These are phyloP conservation scores for Boletellus ananas DNA, from an alignment of 768 basidiomycete species.

Conservation along the genomic window DNA sequence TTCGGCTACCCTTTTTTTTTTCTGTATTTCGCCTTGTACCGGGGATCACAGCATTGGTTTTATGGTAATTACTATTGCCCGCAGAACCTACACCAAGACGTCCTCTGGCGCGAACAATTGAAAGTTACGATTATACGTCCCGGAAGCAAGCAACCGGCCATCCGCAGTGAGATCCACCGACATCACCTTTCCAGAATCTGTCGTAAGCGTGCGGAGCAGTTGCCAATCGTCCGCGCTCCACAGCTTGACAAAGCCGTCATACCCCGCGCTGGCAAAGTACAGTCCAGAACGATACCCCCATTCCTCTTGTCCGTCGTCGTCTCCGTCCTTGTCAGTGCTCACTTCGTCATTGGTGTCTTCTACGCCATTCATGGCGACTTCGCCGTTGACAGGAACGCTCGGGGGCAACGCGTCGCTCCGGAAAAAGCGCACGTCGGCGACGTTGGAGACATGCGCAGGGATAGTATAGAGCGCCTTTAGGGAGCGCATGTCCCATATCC, in stretches of 20 bases:
- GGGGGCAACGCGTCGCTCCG: conserved; percentile 51
- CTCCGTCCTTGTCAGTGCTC: conserved; percentile 23
- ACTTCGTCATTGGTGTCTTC: conserved; percentile 33
- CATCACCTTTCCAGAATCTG: conserved; percentile 99
- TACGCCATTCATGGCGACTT: conserved; percentile 50
- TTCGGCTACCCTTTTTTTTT: conserved; percentile 7
- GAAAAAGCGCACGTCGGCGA: conserved; percentile 96
- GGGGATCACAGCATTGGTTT: conserved; percentile 23
- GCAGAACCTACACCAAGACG: conserved; percentile 29
- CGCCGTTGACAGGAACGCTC: conserved; percentile 40
- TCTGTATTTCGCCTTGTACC: conserved; percentile 30
- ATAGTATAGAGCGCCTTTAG: conserved; percentile 93
- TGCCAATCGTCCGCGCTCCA: conserved; percentile 99
- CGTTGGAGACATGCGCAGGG: conserved; percentile 92
- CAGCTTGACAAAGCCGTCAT: conserved; percentile 91
- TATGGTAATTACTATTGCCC: conserved; percentile 20
- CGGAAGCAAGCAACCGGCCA: conserved; percentile 79
- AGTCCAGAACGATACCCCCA: conserved; percentile 83
- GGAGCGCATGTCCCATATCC: conserved; percentile 97
- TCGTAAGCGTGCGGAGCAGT: conserved; percentile 78
- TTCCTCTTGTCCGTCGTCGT: conserved; percentile 46
- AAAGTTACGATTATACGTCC: conserved; percentile 92
- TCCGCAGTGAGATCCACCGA: conserved; percentile 88
- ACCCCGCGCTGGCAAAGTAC: conserved; percentile 91
- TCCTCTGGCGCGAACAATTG: conserved; percentile 87